Base-by-base conservation (phyloP, 192 early-diverging fungal species). In the Coemansia sp. region DNA sequence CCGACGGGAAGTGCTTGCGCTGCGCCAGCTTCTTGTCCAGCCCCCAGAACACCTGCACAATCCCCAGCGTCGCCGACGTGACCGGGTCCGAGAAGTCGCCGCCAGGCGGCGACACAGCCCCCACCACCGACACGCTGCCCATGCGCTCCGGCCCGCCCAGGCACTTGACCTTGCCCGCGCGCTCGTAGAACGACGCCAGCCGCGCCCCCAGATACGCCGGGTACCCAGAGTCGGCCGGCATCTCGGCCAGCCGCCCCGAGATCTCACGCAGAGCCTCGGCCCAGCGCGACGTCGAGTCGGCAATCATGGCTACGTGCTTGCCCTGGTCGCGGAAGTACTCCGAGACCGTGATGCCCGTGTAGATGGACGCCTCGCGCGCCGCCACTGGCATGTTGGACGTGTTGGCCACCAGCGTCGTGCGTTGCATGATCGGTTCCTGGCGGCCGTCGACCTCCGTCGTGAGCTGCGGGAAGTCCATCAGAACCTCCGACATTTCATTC, bases 311-410 rank as follows among this genome's bases (percentile, higher is more conserved):
- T 20, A 94, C 96, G 60, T 99, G 85, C 80, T 91, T 93, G 56
- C 96, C 96, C 73, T 96, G 92, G 76, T 99, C 96, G 78, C 96
- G 91, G 91, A 99, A 99, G 78, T 99, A 99, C 77, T 99, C 96
- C 16, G 94, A 94, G 13, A 99, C 74, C 1, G 96, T 99, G 72
- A 99, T 99, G 63, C 96, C 96, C 26, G 96, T 99, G 82, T 99
- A 99, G 64, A 99, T 99, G 22, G 95, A 98, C 13, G 96, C 96
- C 76, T 99, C 96, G 74, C 96, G 92, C 50, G 96, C 96, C 54
- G 96, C 92, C 29, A 99, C 96, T 56, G 96, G 96, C 96, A 99
- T 99, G 83, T 99, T 99, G 67, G 95, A 98, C 18, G 96, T 99
- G 77, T 99, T 99, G 36, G 96, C 96, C 7, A 99, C 92, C 22